phyloP scores from a whole-genome alignment of 163 green algal species.

The Scenedesmus sp. region DNA sequence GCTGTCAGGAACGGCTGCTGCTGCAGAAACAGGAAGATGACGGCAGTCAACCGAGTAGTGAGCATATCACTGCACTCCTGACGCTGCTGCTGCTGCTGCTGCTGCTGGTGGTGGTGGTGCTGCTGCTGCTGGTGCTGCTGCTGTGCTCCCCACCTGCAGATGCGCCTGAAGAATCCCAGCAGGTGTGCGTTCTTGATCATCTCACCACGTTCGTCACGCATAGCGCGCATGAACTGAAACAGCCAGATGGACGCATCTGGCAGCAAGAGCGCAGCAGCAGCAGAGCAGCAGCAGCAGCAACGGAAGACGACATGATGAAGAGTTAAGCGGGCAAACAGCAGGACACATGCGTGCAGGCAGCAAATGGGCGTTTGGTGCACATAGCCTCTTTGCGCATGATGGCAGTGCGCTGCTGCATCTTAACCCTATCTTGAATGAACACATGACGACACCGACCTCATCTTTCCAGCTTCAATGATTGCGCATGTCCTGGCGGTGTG shows the following conservation, averaged over 20 bases:
- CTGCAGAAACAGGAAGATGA: no score
- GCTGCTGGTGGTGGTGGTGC: background rate
- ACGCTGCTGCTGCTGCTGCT: background rate
- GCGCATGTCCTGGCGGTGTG: background rate
- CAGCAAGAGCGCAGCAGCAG: no score
- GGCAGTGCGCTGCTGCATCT: no score
- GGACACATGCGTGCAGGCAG: no score
- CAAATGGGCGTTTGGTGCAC: conserved; percentile 7
- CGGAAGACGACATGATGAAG: background rate
- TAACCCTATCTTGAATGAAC: no score
- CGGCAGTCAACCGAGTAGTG: no score
- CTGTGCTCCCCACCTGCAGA: conserved; percentile 80
- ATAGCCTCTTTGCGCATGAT: background rate
- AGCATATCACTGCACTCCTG: no score
- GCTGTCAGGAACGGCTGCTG: background rate
- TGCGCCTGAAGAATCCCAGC: conserved; percentile 96
- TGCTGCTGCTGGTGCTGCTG: background rate
- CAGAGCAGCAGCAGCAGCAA: conserved; percentile 23
- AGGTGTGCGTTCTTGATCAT: conserved; percentile 95
- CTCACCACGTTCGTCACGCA: conserved; percentile 94
- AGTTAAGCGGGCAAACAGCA: background rate
- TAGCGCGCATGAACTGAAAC: conserved; percentile 97
- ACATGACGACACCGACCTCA: no score
- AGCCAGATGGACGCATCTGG: conserved; percentile 99
- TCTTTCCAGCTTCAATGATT: background rate